Evolutionary conservation across 106 monocot species (phyloP).

Genomic region (Acanthochlamys bracteata): DNA sequence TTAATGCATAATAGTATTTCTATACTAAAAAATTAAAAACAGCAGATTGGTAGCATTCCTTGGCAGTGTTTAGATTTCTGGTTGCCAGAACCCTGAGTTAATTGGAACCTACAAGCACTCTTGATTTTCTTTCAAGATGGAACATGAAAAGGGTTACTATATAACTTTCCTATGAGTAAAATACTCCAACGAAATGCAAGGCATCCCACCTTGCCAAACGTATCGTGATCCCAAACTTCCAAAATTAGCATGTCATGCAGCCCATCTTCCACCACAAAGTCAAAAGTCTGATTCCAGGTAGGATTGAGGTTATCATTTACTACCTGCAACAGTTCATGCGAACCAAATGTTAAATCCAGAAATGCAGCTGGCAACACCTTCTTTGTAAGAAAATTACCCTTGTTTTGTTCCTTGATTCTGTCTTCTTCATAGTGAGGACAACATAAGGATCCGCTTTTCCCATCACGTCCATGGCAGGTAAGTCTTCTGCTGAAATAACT

Average conservation of each 20-base stretch:
- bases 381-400: constrained; percentile 39
- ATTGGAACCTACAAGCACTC: not conserved
- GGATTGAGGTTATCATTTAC: constrained; percentile 86
- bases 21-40: no score
- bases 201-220: constrained; percentile 70
- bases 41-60: no score
- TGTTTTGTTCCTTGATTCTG: constrained; percentile 75
- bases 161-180: not conserved
- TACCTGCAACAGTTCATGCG: constrained; percentile 44
- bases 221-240: constrained; percentile 90
- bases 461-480: constrained; percentile 83
- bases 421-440: constrained; percentile 77
- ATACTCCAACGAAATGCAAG: not conserved
- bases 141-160: not conserved
- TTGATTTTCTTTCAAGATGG: not conserved
- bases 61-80: no score
- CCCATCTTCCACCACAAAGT: constrained; percentile 96
- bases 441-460: constrained; percentile 95
- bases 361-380: no score
- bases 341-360: not conserved
- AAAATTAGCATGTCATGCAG: constrained; percentile 97
- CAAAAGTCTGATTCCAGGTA: constrained; percentile 95
- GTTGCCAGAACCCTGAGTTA: no score
- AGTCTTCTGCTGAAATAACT: constrained; percentile 82
- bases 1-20: no score